phyloP scores from a whole-genome alignment of 1,139 yeast species.

The Yamadazyma membranifaciens region DNA sequence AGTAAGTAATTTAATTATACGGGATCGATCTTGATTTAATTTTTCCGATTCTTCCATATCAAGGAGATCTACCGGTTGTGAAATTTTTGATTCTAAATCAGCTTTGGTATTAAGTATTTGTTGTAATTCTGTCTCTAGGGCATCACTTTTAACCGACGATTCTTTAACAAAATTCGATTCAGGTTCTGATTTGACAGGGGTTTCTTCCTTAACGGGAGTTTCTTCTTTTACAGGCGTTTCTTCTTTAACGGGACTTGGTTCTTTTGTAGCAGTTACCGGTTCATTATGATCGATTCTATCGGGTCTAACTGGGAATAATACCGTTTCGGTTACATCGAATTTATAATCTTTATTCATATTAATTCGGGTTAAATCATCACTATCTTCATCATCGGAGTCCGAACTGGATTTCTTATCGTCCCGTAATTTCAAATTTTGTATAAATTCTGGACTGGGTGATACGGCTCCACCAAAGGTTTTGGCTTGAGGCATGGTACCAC shows the following conservation, averaged over 20 bases:
- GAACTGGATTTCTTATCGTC: conserved; percentile 18
- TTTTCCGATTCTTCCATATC: conserved; percentile 32
- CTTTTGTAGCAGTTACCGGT: not conserved
- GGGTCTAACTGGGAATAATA: conserved; percentile 46
- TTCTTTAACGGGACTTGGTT: conserved; percentile 10
- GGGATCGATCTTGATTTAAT: conserved; percentile 31
- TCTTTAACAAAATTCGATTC: conserved; percentile 16
- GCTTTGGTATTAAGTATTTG: conserved; percentile 28
- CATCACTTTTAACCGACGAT: conserved; percentile 36
- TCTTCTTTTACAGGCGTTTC: conserved; percentile 10
- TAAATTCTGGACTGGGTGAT: conserved; percentile 38
- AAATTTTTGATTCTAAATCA: conserved; percentile 28
- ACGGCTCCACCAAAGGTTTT: not conserved
- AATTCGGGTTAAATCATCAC: conserved; percentile 45
- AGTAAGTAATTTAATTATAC: conserved; percentile 28
- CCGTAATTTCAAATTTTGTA: conserved; percentile 36
- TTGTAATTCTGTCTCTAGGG: conserved; percentile 28
- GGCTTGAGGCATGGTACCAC: conserved; percentile 17
- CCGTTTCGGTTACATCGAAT: conserved; percentile 47
- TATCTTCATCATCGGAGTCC: conserved; percentile 23
- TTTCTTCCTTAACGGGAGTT: conserved; percentile 17
- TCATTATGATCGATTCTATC: conserved; percentile 18
- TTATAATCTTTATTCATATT: conserved; percentile 62
- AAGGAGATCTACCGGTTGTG: conserved; percentile 29
- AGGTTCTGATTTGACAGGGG: conserved; percentile 5